phyloP scores from a whole-genome alignment of 352 stramenopile species.

The Elongisporangium anandrum region DNA sequence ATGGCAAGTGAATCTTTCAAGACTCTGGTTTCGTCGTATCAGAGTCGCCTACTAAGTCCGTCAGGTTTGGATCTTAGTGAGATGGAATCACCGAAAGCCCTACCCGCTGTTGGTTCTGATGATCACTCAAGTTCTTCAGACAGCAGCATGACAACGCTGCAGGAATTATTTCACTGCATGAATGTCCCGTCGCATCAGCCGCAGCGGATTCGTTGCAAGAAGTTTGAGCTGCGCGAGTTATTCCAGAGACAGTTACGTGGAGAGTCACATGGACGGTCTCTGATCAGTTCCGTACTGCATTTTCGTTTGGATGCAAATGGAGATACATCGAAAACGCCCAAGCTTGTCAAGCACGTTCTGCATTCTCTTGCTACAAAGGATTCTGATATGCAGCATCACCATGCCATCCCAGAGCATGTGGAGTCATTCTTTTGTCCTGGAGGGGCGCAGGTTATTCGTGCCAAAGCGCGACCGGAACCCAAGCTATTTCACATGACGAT shows the following conservation, averaged over 20 bases:
- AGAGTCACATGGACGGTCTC: slow-evolving; percentile 50
- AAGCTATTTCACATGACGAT: slow-evolving; percentile 85
- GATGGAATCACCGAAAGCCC: slow-evolving; percentile 12
- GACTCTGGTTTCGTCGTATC: slow-evolving; percentile 68
- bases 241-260: slow-evolving; percentile 60
- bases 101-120: slow-evolving; percentile 10
- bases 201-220: slow-evolving; percentile 65
- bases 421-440: slow-evolving; percentile 77
- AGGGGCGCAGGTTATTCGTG: slow-evolving; percentile 52
- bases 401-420: slow-evolving; percentile 78
- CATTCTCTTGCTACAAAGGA: slow-evolving; percentile 63
- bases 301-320: slow-evolving; percentile 64
- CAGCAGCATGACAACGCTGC: slow-evolving; percentile 76
- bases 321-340: slow-evolving; percentile 28
- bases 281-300: slow-evolving; percentile 68
- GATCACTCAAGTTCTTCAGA: slow-evolving; percentile 39
- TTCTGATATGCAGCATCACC: slow-evolving; percentile 64
- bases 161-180: slow-evolving; percentile 88
- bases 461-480: slow-evolving; percentile 47
- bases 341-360: slow-evolving; percentile 66
- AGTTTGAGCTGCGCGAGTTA: slow-evolving; percentile 58
- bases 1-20: slow-evolving; percentile 82
- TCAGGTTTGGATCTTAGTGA: slow-evolving; percentile 31
- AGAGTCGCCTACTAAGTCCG: slow-evolving; percentile 69
- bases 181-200: slow-evolving; percentile 81